Evolutionary conservation across 306 rosid genomes (phyloP).

Genomic region (Carpinus fangiana): DNA sequence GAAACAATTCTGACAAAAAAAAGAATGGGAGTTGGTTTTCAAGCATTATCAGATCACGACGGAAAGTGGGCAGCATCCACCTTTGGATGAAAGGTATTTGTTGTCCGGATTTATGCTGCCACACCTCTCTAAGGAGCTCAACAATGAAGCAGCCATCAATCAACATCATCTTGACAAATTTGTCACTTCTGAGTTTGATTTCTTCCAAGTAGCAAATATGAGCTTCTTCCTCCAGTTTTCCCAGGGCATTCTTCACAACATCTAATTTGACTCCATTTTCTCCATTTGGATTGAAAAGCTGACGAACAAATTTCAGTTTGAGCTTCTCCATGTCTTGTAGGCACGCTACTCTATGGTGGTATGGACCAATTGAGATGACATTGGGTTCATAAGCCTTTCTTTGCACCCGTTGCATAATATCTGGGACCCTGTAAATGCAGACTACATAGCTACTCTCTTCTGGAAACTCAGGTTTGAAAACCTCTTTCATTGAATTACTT

Average conservation of each 20-base stretch:
- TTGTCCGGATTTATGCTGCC: not conserved
- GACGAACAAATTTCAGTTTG: constrained; percentile 22
- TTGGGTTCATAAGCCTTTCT: constrained; percentile 3
- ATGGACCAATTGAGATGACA: constrained; percentile 36
- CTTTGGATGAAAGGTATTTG: constrained; percentile 21
- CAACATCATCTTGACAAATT: constrained; percentile 43
- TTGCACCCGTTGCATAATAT: not conserved
- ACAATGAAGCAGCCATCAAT: constrained; percentile 40
- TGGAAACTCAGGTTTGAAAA: not conserved
- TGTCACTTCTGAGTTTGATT: constrained; percentile 20
- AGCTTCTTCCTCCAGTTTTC: constrained; percentile 19
- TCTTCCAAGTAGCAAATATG: constrained; percentile 30
- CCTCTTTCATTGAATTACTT: not conserved
- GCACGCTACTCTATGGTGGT: constrained; percentile 25
- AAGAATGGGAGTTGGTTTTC: constrained; percentile 54
- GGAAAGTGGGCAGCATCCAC: constrained; percentile 45
- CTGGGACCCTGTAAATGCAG: constrained; percentile 6
- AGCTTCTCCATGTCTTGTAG: constrained; percentile 24
- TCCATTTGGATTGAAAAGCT: constrained; percentile 10
- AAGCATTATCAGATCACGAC: constrained; percentile 43
- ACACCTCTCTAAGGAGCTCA: constrained; percentile 35
- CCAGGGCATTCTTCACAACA: constrained; percentile 20
- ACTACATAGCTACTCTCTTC: not conserved
- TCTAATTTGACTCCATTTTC: constrained; percentile 5
- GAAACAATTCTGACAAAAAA: constrained; percentile 34